Conservation (phyloP, 345 rosid genomes). For the Isatis tinctoria region DNA sequence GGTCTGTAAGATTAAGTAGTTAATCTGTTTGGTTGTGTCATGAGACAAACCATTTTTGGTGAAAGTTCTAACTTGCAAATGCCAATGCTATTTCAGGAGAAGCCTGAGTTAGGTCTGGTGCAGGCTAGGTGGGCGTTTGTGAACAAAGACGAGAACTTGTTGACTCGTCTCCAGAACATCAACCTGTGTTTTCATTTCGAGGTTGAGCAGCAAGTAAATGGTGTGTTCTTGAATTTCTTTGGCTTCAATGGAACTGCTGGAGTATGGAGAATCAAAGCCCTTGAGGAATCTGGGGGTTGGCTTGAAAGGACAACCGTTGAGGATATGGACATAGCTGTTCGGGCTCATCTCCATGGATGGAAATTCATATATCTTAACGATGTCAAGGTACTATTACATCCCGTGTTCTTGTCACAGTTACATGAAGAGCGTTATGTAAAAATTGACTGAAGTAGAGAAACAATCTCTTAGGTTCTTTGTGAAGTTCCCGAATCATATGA, state of each 20-base stretch:
- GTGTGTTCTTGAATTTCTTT: conserved; percentile 70
- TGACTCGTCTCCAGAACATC: conserved; percentile 82
- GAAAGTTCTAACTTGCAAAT: conserved; percentile 1
- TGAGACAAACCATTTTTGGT: neutral
- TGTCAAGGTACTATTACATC: conserved; percentile 48
- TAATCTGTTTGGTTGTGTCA: neutral
- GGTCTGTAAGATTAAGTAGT: conserved; percentile 35
- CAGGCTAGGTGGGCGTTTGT: conserved; percentile 84
- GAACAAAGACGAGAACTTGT: conserved; percentile 74
- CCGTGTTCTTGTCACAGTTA: neutral
- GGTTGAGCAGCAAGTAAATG: conserved; percentile 83
- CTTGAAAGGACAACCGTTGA: conserved; percentile 82
- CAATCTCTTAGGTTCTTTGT: conserved; percentile 56
- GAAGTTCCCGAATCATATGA: conserved; percentile 87
- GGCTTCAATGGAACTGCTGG: conserved; percentile 94
- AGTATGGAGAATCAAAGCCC: conserved; percentile 81
- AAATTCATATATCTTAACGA: conserved; percentile 74
- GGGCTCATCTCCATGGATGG: conserved; percentile 87
- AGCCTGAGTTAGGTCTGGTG: conserved; percentile 71
- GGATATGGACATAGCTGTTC: conserved; percentile 92
- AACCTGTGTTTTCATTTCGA: conserved; percentile 78
- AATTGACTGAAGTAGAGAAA: neutral
- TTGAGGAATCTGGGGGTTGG: conserved; percentile 91
- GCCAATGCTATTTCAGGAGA: conserved; percentile 40
- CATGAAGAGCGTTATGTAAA: neutral